A percentile compares a stretch with the other conserved stretches of the same genome.
phyloP scores from a whole-genome alignment of 345 rosid species.

The Hibiscus trionum region DNA sequence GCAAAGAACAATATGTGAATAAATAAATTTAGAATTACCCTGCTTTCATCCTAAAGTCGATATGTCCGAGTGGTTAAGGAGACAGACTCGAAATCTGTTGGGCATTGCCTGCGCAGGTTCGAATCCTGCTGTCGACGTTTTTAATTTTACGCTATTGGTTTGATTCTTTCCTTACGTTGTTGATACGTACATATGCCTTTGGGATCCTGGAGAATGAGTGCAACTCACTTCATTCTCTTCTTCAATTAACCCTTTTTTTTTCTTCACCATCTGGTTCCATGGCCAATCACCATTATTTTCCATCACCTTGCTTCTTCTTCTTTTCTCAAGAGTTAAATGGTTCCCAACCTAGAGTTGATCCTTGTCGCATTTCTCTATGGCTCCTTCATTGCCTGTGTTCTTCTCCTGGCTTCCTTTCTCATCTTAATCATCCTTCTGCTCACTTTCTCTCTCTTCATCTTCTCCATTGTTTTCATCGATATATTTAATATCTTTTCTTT shows the following conservation, averaged over 20 bases:
- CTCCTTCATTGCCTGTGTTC: conserved; percentile 20
- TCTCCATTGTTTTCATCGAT: conserved; percentile 26
- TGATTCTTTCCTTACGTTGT: background rate
- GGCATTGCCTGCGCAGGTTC: conserved; percentile 99
- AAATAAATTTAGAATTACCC: too few relatives aligned
- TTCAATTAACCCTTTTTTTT: background rate
- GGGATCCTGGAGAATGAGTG: background rate
- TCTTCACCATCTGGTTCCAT: background rate
- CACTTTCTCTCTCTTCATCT: conserved; percentile 17
- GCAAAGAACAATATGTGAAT: too few relatives aligned
- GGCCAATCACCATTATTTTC: background rate
- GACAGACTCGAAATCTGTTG: conserved; percentile 99
- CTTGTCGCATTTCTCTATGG: conserved; percentile 27
- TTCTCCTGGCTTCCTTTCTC: conserved; percentile 12
- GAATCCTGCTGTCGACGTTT: conserved; percentile 98
- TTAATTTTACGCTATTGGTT: background rate
- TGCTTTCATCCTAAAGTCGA: conserved; percentile 18
- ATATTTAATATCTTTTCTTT: background rate
- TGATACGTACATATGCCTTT: background rate
- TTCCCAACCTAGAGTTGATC: conserved; percentile 25
- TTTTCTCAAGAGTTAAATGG: background rate
- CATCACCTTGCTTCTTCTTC: background rate
- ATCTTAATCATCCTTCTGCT: conserved; percentile 15
- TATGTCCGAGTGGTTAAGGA: conserved; percentile 99
- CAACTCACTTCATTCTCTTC: background rate